Conservation (phyloP, 305 asterid species). For the Solanum aculeatissimum region DNA sequence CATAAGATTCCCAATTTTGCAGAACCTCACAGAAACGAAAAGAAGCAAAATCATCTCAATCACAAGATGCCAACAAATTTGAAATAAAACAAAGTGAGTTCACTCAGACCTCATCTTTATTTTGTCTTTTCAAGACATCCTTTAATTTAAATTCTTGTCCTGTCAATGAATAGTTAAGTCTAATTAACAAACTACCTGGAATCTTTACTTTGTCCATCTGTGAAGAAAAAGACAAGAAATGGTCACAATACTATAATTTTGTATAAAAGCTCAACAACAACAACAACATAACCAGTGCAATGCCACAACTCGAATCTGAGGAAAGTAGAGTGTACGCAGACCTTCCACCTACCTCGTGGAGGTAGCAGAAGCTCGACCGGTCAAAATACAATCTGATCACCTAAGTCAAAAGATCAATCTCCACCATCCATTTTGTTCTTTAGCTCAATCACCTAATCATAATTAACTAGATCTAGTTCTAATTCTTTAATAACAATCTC, state of each 20-base stretch:
- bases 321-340: fast-evolving
- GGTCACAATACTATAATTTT: background rate
- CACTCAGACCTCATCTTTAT: background rate
- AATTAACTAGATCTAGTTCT: background rate
- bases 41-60: background rate
- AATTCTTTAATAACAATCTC: background rate
- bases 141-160: background rate
- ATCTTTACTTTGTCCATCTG: background rate
- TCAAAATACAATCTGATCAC: background rate
- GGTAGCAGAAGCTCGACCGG: background rate
- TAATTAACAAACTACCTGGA: background rate
- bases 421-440: conserved; percentile 1
- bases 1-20: background rate
- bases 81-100: background rate
- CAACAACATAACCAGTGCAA: background rate
- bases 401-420: background rate
- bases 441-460: background rate
- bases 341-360: fast-evolving
- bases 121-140: background rate
- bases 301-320: fast-evolving
- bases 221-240: background rate
- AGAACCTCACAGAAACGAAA: background rate
- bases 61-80: background rate
- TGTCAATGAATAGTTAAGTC: background rate
- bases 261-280: background rate